phyloP scores from a whole-genome alignment of 2,329 filamentous ascomycete species.

The Phaeophleospora eucalypticola region DNA sequence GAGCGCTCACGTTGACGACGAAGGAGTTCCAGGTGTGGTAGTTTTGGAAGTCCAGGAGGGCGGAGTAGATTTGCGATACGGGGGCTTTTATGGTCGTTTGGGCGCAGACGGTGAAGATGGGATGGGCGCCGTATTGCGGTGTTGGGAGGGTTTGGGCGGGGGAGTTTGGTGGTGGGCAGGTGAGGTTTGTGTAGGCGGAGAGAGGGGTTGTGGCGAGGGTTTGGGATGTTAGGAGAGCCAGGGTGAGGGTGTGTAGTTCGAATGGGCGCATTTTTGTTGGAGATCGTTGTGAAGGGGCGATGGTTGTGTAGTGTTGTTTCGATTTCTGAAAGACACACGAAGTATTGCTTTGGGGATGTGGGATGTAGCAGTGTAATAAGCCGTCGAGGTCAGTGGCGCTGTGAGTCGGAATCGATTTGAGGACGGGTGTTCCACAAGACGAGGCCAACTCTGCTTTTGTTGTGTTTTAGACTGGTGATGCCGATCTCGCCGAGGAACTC shows the following conservation, averaged over 20 bases:
- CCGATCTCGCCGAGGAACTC: no score
- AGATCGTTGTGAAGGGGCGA: no score
- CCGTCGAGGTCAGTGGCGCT: not conserved
- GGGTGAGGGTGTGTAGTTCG: not conserved
- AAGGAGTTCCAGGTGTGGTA: not conserved
- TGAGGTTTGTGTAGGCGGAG: not conserved
- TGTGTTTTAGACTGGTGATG: no score
- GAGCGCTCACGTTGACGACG: not conserved
- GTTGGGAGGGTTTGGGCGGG: not conserved
- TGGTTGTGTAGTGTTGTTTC: no score
- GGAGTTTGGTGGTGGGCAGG: not conserved
- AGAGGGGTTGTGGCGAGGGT: not conserved
- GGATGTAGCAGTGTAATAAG: not conserved
- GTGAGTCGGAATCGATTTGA: no score
- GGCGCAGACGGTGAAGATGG: not conserved
- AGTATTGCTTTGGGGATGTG: no score
- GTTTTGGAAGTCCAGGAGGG: not conserved
- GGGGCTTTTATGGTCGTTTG: not conserved
- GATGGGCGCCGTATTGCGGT: not conserved
- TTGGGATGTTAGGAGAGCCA: not conserved
- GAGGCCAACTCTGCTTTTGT: no score
- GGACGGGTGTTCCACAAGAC: no score
- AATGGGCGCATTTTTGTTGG: not conserved
- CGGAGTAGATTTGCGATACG: not conserved
- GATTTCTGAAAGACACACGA: no score